A percentile compares a stretch with the other conserved stretches of the same genome.
Conservation (phyloP, 2,329 filamentous ascomycete genomes). For the Beauveria brongniartii region DNA sequence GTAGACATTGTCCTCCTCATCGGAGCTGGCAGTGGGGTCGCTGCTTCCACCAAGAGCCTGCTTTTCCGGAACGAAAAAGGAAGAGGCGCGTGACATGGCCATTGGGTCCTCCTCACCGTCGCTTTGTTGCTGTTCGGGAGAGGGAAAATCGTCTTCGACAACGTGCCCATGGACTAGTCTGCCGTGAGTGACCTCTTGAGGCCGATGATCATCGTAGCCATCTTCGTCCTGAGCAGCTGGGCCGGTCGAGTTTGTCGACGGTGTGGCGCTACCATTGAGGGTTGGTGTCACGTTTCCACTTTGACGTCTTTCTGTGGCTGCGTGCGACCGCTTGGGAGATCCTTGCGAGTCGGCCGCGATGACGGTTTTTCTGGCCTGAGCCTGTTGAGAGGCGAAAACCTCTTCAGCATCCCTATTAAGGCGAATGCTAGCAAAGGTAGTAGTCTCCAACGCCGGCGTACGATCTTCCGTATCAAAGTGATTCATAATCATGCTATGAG, state of each 20-base stretch:
- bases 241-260: slow-evolving; percentile 17
- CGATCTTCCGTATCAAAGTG: slow-evolving; percentile 55
- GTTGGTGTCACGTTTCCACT: slow-evolving; percentile 1
- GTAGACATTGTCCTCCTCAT: slow-evolving; percentile 89
- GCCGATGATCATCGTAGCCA: slow-evolving; percentile 70
- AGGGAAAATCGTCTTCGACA: slow-evolving; percentile 87
- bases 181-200: slow-evolving; percentile 83
- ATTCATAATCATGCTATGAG: slow-evolving; percentile 68
- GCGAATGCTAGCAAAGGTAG: slow-evolving; percentile 15
- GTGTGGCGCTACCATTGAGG: slow-evolving; percentile 1
- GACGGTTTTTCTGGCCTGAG: background rate
- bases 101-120: slow-evolving; percentile 72
- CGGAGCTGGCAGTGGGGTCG: slow-evolving; percentile 74
- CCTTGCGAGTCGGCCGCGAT: slow-evolving; percentile 9
- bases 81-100: slow-evolving; percentile 71
- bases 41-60: slow-evolving; percentile 72
- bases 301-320: background rate
- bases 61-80: slow-evolving; percentile 61
- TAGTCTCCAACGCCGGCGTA: slow-evolving; percentile 32
- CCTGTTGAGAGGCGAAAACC: slow-evolving; percentile 18
- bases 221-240: slow-evolving; percentile 28
- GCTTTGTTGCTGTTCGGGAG: slow-evolving; percentile 63
- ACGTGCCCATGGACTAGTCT: slow-evolving; percentile 90
- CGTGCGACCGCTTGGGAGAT: slow-evolving; percentile 8
- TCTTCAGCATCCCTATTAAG: slow-evolving; percentile 16